Evolutionary conservation across 768 basidiomycete genomes (phyloP), one percentile per base, ranked within the genome.

Genomic region (Cystobasidium tubakii): DNA sequence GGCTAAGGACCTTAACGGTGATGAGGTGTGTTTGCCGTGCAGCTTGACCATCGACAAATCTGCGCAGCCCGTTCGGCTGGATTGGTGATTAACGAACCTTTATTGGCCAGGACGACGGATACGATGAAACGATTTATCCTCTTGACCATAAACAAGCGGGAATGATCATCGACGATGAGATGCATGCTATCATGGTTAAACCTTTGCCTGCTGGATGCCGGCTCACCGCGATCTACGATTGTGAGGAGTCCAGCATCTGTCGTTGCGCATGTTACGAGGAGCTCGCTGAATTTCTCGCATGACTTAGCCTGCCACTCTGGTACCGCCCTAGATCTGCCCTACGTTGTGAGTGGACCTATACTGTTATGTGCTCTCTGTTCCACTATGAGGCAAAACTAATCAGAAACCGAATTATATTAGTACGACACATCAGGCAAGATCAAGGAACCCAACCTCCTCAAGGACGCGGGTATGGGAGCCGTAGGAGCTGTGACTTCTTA

Each of bases 81-180:
- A n/a, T n/a, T n/a, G n/a, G n/a, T n/a, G n/a, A n/a, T n/a, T n/a
- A n/a, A n/a, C n/a, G n/a, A n/a, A n/a, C n/a, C n/a, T n/a, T n/a
- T n/a, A n/a, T n/a, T n/a, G n/a, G n/a, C n/a, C n/a, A 94, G 81
- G 86, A 82, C 0, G 92, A 93, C 80, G 92, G 92, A 15, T 86
- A 82, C 76, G 91, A 93, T 74, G 78, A 73, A 81, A 82, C 80
- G 43, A 92, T 98, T 74, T 96, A 93, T 79, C 95, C 95, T 0
- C 83, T 92, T 75, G 85, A 92, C 80, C 84, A 87, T 83, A 85
- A 91, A 77, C 79, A 79, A 23, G 84, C 84, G 2, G 89, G 90
- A 0, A 87, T 89, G 78, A 93, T 99, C 72, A 86, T 90, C 9
- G 95, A 99, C 78, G 93, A 97, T 81, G 91, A 93, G 78, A 75